phyloP scores from a whole-genome alignment of 2,329 filamentous ascomycete genomes.

The Colletotrichum incanum region DNA sequence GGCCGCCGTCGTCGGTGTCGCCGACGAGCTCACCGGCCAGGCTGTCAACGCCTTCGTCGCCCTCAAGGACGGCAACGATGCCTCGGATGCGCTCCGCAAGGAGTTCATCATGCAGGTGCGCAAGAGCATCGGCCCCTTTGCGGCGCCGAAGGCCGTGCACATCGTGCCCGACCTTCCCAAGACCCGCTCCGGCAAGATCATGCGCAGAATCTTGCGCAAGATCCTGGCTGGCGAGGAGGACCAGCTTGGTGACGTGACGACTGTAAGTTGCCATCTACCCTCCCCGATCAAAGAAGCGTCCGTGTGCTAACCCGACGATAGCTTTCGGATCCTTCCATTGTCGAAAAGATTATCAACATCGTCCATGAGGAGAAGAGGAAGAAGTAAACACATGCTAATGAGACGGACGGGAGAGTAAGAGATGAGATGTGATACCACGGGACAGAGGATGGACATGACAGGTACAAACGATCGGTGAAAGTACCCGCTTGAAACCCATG shows the following conservation, averaged over 20 bases:
- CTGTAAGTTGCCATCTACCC: slow-evolving; percentile 71
- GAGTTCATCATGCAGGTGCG: slow-evolving; percentile 95
- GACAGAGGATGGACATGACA: slow-evolving; percentile 9
- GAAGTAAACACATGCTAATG: slow-evolving; percentile 57
- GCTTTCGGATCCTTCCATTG: slow-evolving; percentile 91
- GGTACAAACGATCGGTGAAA: background rate
- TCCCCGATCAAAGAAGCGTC: background rate
- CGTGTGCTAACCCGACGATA: slow-evolving; percentile 54
- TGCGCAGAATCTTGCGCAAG: slow-evolving; percentile 97
- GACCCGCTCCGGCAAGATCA: slow-evolving; percentile 98
- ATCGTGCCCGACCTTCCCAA: slow-evolving; percentile 96
- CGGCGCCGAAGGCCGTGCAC: slow-evolving; percentile 93
- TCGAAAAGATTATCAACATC: slow-evolving; percentile 88
- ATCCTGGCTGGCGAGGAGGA: slow-evolving; percentile 98
- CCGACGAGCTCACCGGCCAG: slow-evolving; percentile 95
- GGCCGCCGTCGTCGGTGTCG: slow-evolving; percentile 93
- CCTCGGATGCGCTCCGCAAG: slow-evolving; percentile 87
- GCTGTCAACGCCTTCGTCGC: slow-evolving; percentile 97
- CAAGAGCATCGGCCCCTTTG: slow-evolving; percentile 97
- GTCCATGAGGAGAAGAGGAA: slow-evolving; percentile 77
- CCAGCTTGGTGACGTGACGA: slow-evolving; percentile 92
- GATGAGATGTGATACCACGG: slow-evolving; percentile 34
- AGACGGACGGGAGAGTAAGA: background rate
- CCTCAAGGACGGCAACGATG: slow-evolving; percentile 87
- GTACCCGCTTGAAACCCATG: slow-evolving; percentile 13